Evolutionary conservation across 805 yeast genomes (phyloP).

Genomic region (Ogataea nitratoaversa): DNA sequence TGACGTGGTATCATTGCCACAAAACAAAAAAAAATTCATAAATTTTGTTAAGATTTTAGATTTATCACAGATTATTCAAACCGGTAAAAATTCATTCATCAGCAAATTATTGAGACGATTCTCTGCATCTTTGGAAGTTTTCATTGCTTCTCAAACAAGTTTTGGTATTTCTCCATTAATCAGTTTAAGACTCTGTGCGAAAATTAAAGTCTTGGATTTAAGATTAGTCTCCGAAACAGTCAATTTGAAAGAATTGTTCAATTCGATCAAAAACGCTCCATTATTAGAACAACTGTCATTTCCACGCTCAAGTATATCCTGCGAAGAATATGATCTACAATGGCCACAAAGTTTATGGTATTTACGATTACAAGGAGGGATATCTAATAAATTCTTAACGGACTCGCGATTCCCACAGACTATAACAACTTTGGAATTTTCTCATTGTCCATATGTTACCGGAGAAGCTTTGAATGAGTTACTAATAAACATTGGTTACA

Average conservation of each 20-base stretch:
- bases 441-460: slow-evolving; percentile 80
- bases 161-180: slow-evolving; percentile 88
- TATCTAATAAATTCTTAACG: slow-evolving; percentile 72
- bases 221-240: slow-evolving; percentile 89
- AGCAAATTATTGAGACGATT: slow-evolving; percentile 80
- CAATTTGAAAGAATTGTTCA: slow-evolving; percentile 73
- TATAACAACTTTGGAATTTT: slow-evolving; percentile 67
- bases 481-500: slow-evolving; percentile 60
- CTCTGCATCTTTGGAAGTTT: slow-evolving; percentile 55
- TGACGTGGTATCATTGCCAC: slow-evolving; percentile 46
- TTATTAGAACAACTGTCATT: slow-evolving; percentile 72
- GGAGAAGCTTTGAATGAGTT: slow-evolving; percentile 62
- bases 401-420: slow-evolving; percentile 69
- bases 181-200: slow-evolving; percentile 68
- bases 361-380: slow-evolving; percentile 83
- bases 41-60: slow-evolving; percentile 62
- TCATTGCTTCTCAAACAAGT: slow-evolving; percentile 91
- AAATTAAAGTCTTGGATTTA: slow-evolving; percentile 64
- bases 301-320: slow-evolving; percentile 81
- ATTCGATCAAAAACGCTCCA: slow-evolving; percentile 60
- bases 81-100: slow-evolving; percentile 88
- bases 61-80: slow-evolving; percentile 74
- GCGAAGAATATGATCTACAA: slow-evolving; percentile 50
- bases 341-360: slow-evolving; percentile 83
- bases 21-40: slow-evolving; percentile 48